These are phyloP conservation scores for Dunaliella salina DNA, from an alignment of 163 green algal species.

Conservation along the genomic window DNA sequence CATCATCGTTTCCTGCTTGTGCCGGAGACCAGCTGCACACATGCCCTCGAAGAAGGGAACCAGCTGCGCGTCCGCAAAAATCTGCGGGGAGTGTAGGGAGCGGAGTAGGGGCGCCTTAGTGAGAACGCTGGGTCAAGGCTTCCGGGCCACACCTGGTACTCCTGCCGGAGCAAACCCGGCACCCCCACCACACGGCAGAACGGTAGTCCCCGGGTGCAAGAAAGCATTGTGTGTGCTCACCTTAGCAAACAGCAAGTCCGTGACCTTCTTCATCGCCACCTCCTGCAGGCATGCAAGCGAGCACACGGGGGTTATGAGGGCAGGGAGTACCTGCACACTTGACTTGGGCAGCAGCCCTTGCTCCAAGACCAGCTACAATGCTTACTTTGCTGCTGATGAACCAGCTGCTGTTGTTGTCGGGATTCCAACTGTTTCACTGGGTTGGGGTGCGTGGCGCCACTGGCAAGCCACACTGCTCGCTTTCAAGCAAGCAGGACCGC, in stretches of 20 bases:
- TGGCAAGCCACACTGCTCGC: not conserved
- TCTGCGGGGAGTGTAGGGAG: not conserved
- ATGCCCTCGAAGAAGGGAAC: slow-evolving; percentile 18
- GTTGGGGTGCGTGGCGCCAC: too few relatives aligned
- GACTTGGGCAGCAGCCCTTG: too few relatives aligned
- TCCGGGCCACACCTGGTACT: too few relatives aligned
- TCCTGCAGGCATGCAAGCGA: slow-evolving; percentile 1
- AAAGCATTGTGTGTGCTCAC: too few relatives aligned
- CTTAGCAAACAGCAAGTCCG: slow-evolving; percentile 18
- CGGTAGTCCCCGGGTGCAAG: too few relatives aligned
- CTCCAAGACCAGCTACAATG: not conserved
- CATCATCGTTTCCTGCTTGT: slow-evolving; percentile 23
- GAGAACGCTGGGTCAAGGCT: not conserved
- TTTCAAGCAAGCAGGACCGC: not conserved
- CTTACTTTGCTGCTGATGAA: not conserved
- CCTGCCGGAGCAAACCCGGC: too few relatives aligned
- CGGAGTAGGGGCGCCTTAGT: not conserved
- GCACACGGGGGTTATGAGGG: not conserved
- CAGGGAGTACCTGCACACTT: too few relatives aligned
- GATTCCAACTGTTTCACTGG: not conserved
- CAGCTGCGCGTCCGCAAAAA: slow-evolving; percentile 9
- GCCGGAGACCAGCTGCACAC: not conserved
- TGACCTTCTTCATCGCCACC: slow-evolving; percentile 23
- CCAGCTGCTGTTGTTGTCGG: not conserved
- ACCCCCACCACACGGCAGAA: too few relatives aligned